Evolutionary conservation across 192 early-diverging fungal genomes (phyloP).

Genomic region (Coemansia sp.): DNA sequence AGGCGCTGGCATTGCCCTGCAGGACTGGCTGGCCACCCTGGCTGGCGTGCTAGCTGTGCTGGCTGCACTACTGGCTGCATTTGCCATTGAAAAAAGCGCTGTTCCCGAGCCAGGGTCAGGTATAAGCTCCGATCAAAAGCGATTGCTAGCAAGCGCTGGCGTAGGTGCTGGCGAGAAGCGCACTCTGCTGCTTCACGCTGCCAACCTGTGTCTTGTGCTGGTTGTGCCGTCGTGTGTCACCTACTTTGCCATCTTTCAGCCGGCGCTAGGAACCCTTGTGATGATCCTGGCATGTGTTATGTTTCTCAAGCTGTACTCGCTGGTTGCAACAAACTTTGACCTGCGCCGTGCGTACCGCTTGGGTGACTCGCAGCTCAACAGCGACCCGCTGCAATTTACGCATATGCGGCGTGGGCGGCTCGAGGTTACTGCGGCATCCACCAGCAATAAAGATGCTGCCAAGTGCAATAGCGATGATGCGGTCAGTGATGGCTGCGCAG

Average conservation of each 20-base stretch:
- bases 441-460: background rate
- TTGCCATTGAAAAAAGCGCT: constrained; percentile 61
- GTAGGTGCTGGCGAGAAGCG: constrained; percentile 19
- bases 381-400: constrained; percentile 38
- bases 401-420: constrained; percentile 26
- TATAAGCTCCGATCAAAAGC: background rate
- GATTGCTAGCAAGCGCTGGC: constrained; percentile 19
- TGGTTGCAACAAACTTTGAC: constrained; percentile 74
- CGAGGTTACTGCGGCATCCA: background rate
- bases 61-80: constrained; percentile 56
- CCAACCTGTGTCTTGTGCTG: constrained; percentile 60
- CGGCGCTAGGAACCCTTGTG: constrained; percentile 63
- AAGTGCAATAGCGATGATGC: background rate
- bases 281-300: constrained; percentile 66
- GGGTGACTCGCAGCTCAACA: constrained; percentile 35
- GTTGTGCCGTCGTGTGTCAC: constrained; percentile 64
- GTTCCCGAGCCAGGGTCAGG: constrained; percentile 7
- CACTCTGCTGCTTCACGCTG: constrained; percentile 50
- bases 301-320: constrained; percentile 81
- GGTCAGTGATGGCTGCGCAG: background rate
- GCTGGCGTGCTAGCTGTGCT: constrained; percentile 56
- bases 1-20: constrained; percentile 53
- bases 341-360: constrained; percentile 63
- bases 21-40: constrained; percentile 62
- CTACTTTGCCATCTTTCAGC: constrained; percentile 69